These are phyloP conservation scores for Plantago lanceolata DNA, from an alignment of 305 asterid species.

Conservation along the genomic window DNA sequence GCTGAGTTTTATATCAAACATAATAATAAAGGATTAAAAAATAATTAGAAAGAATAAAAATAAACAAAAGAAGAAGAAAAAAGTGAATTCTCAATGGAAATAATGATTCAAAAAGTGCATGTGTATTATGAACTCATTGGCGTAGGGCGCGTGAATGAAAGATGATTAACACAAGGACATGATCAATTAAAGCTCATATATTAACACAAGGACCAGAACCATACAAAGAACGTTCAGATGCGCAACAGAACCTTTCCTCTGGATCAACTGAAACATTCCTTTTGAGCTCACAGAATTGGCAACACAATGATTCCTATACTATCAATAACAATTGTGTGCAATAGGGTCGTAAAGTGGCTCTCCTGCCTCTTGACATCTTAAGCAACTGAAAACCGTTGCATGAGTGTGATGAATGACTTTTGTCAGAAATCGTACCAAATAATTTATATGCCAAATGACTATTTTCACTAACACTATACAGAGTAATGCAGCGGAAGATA, in stretches of 20 bases:
- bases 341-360: conserved; percentile 73
- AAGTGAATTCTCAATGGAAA: too few relatives aligned
- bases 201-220: background rate
- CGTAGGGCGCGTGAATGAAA: background rate
- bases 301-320: conserved; percentile 83
- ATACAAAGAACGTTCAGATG: background rate
- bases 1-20: too few relatives aligned
- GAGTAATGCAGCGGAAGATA: too few relatives aligned
- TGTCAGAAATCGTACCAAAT: too few relatives aligned
- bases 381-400: conserved; percentile 92
- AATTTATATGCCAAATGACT: too few relatives aligned
- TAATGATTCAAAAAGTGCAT: too few relatives aligned
- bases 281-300: conserved; percentile 89
- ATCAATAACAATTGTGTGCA: conserved; percentile 59
- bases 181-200: background rate
- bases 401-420: too few relatives aligned
- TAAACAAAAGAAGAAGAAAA: too few relatives aligned
- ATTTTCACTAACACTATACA: too few relatives aligned
- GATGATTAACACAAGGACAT: background rate
- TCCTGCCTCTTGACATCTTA: conserved; percentile 75
- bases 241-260: conserved; percentile 54
- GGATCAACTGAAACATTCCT: conserved; percentile 98
- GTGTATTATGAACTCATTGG: too few relatives aligned
- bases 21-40: too few relatives aligned
- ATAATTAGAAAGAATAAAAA: too few relatives aligned